Percentiles rank a stretch among this genome's conserved stretches.
phyloP scores from a whole-genome alignment of 1,139 yeast species.

The Candida tunisiensis region DNA sequence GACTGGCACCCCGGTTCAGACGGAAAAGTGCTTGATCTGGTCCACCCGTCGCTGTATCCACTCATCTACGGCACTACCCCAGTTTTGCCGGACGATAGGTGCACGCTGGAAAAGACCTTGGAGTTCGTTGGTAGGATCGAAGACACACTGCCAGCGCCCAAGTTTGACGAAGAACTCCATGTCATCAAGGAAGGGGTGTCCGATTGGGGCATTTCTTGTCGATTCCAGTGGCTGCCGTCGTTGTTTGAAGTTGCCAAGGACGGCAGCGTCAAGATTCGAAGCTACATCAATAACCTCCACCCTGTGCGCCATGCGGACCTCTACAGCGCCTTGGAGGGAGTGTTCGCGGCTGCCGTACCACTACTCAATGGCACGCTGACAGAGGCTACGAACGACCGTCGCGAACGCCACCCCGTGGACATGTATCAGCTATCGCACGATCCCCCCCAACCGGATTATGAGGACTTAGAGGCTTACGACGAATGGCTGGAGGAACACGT shows the following conservation, averaged over 20 bases:
- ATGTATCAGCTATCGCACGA: neutral
- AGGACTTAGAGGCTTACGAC: neutral
- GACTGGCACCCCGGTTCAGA: constrained; percentile 27
- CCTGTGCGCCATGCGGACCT: constrained; percentile 15
- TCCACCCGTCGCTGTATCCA: constrained; percentile 29
- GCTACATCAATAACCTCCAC: constrained; percentile 27
- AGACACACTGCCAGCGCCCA: too few species aligned
- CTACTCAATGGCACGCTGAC: constrained; percentile 19
- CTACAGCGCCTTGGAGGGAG: constrained; percentile 17
- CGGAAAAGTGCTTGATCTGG: constrained; percentile 24
- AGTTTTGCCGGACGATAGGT: constrained; percentile 5
- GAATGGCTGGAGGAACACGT: neutral
- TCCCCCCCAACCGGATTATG: neutral
- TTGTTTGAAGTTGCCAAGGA: constrained; percentile 6
- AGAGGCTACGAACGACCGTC: neutral
- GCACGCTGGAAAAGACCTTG: neutral
- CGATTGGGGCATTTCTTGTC: neutral
- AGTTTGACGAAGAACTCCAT: too few species aligned
- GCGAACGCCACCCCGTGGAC: neutral
- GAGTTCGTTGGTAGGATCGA: neutral
- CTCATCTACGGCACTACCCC: constrained; percentile 23
- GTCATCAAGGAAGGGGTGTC: neutral
- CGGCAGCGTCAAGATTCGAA: constrained; percentile 9
- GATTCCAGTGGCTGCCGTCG: constrained; percentile 12
- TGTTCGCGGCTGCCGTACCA: constrained; percentile 19